Base-by-base conservation (phyloP, 2,329 filamentous ascomycete genomes). In the Stagonosporopsis rhizophila region DNA sequence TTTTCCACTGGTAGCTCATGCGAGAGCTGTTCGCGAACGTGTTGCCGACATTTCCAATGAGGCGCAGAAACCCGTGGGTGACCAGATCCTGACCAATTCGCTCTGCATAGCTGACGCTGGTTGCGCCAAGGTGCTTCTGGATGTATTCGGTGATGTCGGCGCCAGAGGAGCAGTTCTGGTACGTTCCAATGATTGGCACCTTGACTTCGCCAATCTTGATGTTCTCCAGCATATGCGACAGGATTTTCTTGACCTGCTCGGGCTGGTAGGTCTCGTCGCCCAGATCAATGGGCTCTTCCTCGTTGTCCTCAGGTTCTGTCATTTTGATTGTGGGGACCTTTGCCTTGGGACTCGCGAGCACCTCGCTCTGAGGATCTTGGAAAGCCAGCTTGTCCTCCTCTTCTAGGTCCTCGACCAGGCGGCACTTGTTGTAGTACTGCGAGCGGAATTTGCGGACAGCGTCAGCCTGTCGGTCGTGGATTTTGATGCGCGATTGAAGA, bases 331-430 rank as follows among this genome's bases (percentile, higher is more conserved):
- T 93, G 40, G 91, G 90, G 37, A 92, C 89, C 74, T 74, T 87
- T 82, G 82, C 64, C 72, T 82, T 76, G 52, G 82, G 79, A 75
- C 85, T 82, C 69, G 78, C 74, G 8, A 75, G 71, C 17, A 71
- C 74, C 59, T 82, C 78, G 47, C 74, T 82, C 59, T 85, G 82
- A 5, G 92, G 92, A 64, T 93, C 92, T 76, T 96, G 92, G 78
- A 99, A 99, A 35, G 93, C 95, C 52, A 99, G 85, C 79, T 99
- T 98, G 77, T 97, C 96, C 81, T 99, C 96, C 78, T 99, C 95
- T 75, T 99, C 95, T 58, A 98, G 80, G 73, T 99, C 95, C 75
- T 99, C 96, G 6, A 98, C 89, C 60, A 97, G 82, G 45, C 96
- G 89, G 75, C 95, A 99, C 79, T 98, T 99, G 82, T 98, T 99